These are phyloP conservation scores for Solanum clarkiae DNA, from an alignment of 257 asterid species.

Conservation along the genomic window DNA sequence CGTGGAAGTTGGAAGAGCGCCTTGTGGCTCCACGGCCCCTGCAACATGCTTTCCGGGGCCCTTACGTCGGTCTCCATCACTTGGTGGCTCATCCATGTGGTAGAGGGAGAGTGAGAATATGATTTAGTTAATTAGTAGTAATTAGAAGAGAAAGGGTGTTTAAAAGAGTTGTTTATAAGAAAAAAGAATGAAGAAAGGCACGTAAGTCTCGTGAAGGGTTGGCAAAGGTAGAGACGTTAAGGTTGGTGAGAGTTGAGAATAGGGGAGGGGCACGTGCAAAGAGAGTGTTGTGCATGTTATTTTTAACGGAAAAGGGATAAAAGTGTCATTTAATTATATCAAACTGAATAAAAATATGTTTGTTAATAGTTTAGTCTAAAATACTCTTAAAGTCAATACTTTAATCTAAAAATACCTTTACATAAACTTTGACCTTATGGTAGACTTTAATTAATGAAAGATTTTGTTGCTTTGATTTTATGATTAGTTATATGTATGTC, in stretches of 20 bases:
- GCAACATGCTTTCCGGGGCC: slow-evolving; percentile 19
- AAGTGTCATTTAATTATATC: no score
- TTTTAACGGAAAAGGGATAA: no score
- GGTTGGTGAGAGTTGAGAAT: slow-evolving; percentile 6
- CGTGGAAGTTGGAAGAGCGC: neutral
- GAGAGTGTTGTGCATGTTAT: slow-evolving; percentile 34
- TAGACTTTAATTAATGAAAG: no score
- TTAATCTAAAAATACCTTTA: no score
- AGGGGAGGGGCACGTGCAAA: slow-evolving; percentile 48
- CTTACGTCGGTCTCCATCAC: slow-evolving; percentile 21
- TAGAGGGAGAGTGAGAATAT: neutral
- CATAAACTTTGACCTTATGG: no score
- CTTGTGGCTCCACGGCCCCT: neutral
- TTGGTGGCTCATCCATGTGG: slow-evolving; percentile 40
- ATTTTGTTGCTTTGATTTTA: no score
- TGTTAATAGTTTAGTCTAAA: no score
- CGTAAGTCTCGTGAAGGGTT: slow-evolving; percentile 71
- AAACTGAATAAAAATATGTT: no score
- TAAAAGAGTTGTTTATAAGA: slow-evolving; percentile 11
- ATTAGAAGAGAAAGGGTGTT: neutral
- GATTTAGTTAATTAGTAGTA: neutral
- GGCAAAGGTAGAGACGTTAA: slow-evolving; percentile 21
- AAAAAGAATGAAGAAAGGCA: slow-evolving; percentile 22
- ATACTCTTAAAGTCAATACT: no score
- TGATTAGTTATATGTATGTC: no score